Evolutionary conservation across 257 asterid species (phyloP).

Genomic region (Solanum pinnatisectum): DNA sequence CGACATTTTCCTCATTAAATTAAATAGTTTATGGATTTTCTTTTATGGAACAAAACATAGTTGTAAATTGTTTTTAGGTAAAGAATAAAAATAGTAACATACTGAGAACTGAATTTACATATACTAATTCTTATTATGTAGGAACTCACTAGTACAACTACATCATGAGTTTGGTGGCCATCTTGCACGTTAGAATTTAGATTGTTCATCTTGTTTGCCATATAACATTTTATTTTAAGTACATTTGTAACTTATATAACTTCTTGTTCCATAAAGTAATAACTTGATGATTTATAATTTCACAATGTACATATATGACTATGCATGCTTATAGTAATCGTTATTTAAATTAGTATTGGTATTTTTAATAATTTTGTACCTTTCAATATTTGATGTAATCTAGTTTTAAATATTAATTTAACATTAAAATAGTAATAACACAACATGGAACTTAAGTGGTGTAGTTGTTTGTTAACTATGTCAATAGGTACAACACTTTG

Average conservation of each 20-base stretch:
- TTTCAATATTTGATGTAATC: neutral
- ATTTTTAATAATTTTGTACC: neutral
- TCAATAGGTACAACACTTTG: neutral
- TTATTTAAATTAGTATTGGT: neutral
- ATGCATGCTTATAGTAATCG: neutral
- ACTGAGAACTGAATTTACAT: neutral
- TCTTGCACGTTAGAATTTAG: neutral
- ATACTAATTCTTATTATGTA: neutral
- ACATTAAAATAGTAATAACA: no score
- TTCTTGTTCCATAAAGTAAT: neutral
- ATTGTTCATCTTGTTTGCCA: neutral
- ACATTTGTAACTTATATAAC: neutral
- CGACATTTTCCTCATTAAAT: neutral
- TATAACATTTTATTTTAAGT: neutral
- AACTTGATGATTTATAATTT: neutral
- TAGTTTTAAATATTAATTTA: neutral
- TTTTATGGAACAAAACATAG: neutral
- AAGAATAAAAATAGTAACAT: neutral
- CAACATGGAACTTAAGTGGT: neutral
- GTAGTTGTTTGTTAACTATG: neutral
- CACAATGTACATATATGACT: neutral
- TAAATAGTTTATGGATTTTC: neutral
- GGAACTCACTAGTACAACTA: neutral
- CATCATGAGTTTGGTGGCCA: neutral
- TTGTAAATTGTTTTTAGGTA: neutral